Conservation (phyloP, 352 stramenopile genomes). For the Globisporangium barbulae region DNA sequence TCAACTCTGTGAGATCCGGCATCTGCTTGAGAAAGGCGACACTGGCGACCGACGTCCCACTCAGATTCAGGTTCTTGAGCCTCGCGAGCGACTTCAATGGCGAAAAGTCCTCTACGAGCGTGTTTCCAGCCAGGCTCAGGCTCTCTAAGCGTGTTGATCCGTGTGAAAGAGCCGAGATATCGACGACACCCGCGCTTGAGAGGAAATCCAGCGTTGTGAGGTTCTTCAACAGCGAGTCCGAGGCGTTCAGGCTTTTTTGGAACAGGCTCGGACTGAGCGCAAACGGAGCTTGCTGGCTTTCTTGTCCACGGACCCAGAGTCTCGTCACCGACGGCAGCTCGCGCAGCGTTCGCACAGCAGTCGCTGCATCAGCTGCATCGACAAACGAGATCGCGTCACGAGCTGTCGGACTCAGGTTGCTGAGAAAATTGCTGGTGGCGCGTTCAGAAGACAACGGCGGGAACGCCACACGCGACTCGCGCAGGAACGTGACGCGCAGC, state of each 20-base stretch:
- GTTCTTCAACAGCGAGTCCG: not conserved
- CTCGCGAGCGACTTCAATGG: not conserved
- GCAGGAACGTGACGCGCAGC: not conserved
- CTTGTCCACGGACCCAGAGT: not conserved
- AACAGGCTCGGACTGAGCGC: not conserved
- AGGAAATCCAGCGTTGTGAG: not conserved
- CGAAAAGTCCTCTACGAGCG: not conserved
- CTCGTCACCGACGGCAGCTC: not conserved
- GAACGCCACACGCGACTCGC: not conserved
- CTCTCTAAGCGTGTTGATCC: not conserved
- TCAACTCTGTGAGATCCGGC: not conserved
- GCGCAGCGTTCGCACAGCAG: not conserved
- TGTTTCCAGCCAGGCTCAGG: not conserved
- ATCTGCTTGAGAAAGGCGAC: not conserved
- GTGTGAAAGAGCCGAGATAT: not conserved
- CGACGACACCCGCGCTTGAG: not conserved
- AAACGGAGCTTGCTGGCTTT: not conserved
- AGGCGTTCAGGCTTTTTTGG: slow-evolving; percentile 1
- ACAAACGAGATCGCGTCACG: not conserved
- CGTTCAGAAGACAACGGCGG: not conserved
- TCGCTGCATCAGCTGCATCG: not conserved
- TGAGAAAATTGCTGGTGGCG: not conserved
- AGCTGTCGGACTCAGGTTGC: not conserved
- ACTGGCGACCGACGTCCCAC: not conserved
- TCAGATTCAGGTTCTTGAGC: slow-evolving; percentile 3